Base-by-base conservation (phyloP, 441 rosid species). In the Gossypium schwendimanii region DNA sequence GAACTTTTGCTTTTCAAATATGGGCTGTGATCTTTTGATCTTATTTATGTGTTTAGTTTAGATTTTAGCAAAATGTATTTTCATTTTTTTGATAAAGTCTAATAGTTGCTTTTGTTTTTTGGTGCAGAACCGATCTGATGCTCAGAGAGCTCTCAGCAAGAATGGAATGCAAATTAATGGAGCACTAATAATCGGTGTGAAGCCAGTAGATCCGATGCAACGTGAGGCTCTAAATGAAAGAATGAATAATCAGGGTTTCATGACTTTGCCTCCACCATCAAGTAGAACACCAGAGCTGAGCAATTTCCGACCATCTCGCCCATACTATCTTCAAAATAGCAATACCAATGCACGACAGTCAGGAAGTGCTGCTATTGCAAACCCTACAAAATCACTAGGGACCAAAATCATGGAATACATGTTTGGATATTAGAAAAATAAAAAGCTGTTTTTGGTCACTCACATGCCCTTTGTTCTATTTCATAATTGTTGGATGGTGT, bases 91-190 rank as follows among this genome's bases (percentile, higher is more conserved):
- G 12, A 21, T 45, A 12, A 65, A 23, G 14, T 65, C 62, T 62
- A 28, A 28, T 26, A 26, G 69, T 24, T 57, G 50, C 36, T 39
- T 65, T 68, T 63, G 41, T 7, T 76, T 59, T 63, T 36, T 77
- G 70, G 71, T 81, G 78, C 84, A 92, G 99, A 89, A 82, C 72
- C 92, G 89, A 1, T 82, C 90, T 54, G 97, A 89, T 87, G 99
- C 98, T 75, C 94, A 86, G 57, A 94, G 89, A 80, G 99, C 97
- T 71, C 86, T 94, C 28, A 83, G 85, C 88, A 94, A 92, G 88
- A 82, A 88, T 4, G 96, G 99, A 68, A 80, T 81, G 88, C 97
- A 87, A 83, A 87, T 94, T 61, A 89, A 88, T 17, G 93, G 96
- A 63, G 91, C 82, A 8, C 82, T 94, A 59, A 83, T 94, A 44